Conservation (phyloP, 805 yeast genomes). For the Candida gorgasii region DNA sequence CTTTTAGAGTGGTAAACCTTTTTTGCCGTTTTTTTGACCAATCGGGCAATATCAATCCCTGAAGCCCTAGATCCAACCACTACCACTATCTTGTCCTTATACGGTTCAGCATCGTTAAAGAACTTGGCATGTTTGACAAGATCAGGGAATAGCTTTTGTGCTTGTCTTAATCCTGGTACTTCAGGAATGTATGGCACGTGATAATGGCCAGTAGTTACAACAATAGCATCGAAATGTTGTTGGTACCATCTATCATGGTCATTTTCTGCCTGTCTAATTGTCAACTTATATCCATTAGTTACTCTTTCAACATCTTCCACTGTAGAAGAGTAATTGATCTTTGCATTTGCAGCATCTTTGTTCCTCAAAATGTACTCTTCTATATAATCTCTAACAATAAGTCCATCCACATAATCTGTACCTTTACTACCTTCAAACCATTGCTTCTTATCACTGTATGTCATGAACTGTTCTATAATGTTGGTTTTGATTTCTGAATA, state of each 20-base stretch:
- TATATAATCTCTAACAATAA: not conserved
- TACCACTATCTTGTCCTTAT: conserved; percentile 44
- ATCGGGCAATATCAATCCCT: conserved; percentile 72
- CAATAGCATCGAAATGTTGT: conserved; percentile 34
- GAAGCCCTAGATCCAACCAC: conserved; percentile 77
- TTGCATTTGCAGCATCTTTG: not conserved
- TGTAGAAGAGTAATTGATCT: not conserved
- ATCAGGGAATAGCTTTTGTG: conserved; percentile 24
- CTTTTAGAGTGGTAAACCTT: not conserved
- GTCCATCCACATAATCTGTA: not conserved
- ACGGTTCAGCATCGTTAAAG: conserved; percentile 26
- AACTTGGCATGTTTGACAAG: conserved; percentile 35
- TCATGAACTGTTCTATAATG: conserved; percentile 66
- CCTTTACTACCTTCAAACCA: not conserved
- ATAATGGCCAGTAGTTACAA: conserved; percentile 41
- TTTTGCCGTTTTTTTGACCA: conserved; percentile 20
- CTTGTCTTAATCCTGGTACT: conserved; percentile 30
- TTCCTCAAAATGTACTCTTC: not conserved
- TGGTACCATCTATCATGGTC: conserved; percentile 11
- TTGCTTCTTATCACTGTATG: conserved; percentile 29
- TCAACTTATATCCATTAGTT: conserved; percentile 9
- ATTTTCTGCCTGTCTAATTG: conserved; percentile 16
- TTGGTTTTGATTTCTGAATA: conserved; percentile 74
- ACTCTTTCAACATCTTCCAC: not conserved
- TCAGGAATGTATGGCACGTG: conserved; percentile 37